Conservation (phyloP, 1,284 basidiomycete genomes). For the Melampsora allii-populina region DNA sequence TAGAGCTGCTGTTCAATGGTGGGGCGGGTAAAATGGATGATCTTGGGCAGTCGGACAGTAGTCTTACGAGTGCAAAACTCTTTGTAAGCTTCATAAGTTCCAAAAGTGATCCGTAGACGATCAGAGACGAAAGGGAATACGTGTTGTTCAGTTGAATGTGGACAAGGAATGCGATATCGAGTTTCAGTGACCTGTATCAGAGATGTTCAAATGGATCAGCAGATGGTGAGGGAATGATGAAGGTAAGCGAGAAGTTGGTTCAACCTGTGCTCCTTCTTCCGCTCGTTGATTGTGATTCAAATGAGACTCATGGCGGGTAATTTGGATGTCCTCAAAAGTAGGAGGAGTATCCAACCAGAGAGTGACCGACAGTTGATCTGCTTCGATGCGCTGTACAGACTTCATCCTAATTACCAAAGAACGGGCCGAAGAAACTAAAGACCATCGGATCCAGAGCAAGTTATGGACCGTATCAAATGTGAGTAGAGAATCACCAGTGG, state of each 20-base stretch:
- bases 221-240: not conserved
- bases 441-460: not conserved
- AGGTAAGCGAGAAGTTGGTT: not conserved
- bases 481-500: not conserved
- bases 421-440: not conserved
- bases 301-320: not conserved
- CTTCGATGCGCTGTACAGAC: constrained; percentile 4
- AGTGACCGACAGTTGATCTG: not conserved
- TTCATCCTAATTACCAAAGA: constrained; percentile 3
- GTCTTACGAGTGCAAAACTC: constrained; percentile 4
- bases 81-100: not conserved
- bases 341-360: constrained; percentile 3
- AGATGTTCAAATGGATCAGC: not conserved
- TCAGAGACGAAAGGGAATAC: constrained; percentile 3
- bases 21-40: not conserved
- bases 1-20: constrained; percentile 1
- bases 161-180: not conserved
- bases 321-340: constrained; percentile 6
- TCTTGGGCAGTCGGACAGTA: not conserved
- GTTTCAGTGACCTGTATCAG: not conserved
- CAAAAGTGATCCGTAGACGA: not conserved
- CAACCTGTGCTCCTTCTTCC: not conserved
- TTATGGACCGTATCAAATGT: not conserved
- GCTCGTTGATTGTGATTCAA: not conserved
- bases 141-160: not conserved